phyloP scores from a whole-genome alignment of 495 filamentous ascomycete species.

The Penicillium mononematosum region DNA sequence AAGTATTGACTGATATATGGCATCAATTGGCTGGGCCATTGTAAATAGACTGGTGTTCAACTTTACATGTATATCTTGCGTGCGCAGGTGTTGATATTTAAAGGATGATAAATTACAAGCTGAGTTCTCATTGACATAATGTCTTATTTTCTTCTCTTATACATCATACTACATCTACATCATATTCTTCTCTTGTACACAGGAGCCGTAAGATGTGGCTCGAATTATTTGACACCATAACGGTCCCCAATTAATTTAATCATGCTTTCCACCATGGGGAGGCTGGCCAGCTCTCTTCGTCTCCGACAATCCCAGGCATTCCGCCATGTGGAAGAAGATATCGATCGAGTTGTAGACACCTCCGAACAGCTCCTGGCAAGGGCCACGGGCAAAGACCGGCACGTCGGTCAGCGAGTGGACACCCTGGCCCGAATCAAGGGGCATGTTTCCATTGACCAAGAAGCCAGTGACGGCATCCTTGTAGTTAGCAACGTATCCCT shows the following conservation, averaged over 20 bases:
- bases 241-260: background rate
- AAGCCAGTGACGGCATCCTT: slow-evolving; percentile 63
- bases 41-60: slow-evolving; percentile 8
- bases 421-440: slow-evolving; percentile 53
- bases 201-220: background rate
- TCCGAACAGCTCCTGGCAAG: slow-evolving; percentile 68
- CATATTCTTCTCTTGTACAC: background rate
- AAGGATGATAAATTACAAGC: background rate
- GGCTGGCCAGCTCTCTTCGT: slow-evolving; percentile 7
- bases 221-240: background rate
- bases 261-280: background rate
- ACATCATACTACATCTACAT: background rate
- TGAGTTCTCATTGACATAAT: background rate
- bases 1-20: background rate
- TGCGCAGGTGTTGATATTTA: background rate
- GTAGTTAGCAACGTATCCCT: slow-evolving; percentile 58
- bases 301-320: slow-evolving; percentile 60
- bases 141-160: background rate
- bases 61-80: background rate
- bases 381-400: slow-evolving; percentile 68
- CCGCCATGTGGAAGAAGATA: slow-evolving; percentile 70
- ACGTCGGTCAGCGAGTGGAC: slow-evolving; percentile 76
- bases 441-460: slow-evolving; percentile 66
- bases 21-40: slow-evolving; percentile 2
- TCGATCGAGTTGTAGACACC: slow-evolving; percentile 69